Base-by-base conservation (phyloP, 768 basidiomycete genomes). In the Suillus discolor region DNA sequence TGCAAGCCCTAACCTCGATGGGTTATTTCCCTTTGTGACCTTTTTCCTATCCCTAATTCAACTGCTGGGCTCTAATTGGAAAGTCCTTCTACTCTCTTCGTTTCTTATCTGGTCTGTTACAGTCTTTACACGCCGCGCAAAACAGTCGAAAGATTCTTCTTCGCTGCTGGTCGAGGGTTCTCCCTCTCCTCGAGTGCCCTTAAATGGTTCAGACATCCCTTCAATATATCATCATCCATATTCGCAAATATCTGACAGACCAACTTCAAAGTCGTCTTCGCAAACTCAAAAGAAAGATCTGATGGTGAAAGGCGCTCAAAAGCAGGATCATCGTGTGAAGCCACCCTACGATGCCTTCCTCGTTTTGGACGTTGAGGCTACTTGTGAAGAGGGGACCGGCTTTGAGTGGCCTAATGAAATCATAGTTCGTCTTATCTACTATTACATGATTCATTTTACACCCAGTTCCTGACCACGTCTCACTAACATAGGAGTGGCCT, bases 351-450 rank as follows among this genome's bases (percentile, higher is more conserved):
- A 95, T 57, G 87, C 85, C 6, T 94, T 94, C 72, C 85, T 97
- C 20, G 90, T 97, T 42, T 82, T 97, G 63, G 96, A 98, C 71
- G 90, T 96, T 61, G 94, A 96, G 74, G 94, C 89, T 15, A 96
- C 94, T 2, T 96, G 94, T 71, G 74, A 84, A 53, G 76, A 75
- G 70, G 91, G 89, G 44, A 83, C 87, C 41, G 75, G 78, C 20
- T 93, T 94, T 68, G 85, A 89, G 63, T 97, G 89, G 79, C 93
- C 96, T 2, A 97, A 97, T 77, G 97, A 99, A 79, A 96, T 99
- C 63, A 97, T 99, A 68, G 97, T 93, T 75, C 73, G 90, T 84
- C 54, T 66, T 55, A 59, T 62, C 65, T 34, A 68, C 61, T 57
- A 60, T 60, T 41, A 44, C 12, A 38, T 18, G 61, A 16, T 41